Conservation (phyloP, 108 stramenopile genomes). For the Stephanodiscus triporus region DNA sequence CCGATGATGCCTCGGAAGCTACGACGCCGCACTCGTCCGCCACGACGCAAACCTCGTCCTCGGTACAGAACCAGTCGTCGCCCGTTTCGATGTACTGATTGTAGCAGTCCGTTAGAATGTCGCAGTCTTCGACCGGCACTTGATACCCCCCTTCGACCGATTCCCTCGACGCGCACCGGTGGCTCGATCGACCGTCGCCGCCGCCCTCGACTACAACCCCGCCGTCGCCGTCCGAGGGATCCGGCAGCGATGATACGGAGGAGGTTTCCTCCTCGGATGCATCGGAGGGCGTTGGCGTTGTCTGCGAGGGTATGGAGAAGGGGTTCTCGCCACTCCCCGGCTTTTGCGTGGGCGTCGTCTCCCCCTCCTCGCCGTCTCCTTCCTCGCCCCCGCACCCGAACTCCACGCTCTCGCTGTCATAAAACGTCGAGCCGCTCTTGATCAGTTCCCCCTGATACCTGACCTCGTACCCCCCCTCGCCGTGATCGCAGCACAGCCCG, state of each 20-base stretch:
- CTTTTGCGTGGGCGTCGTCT: no score
- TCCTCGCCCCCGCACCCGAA: conserved; percentile 18
- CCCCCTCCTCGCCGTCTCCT: background rate
- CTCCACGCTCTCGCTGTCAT: conserved; percentile 28
- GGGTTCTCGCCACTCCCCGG: no score
- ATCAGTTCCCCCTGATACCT: conserved; percentile 24
- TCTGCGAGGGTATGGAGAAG: no score
- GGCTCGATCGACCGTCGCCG: background rate
- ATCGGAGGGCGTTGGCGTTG: no score
- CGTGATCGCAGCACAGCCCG: conserved; percentile 52
- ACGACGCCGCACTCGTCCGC: conserved; percentile 1
- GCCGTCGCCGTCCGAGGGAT: no score
- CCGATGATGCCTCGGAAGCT: no score
- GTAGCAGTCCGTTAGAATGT: conserved; percentile 24
- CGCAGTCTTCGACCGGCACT: conserved; percentile 13
- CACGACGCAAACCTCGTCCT: conserved; percentile 21
- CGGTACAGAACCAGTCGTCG: conserved; percentile 39
- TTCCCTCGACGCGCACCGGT: conserved; percentile 15
- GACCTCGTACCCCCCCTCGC: conserved; percentile 37
- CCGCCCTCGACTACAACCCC: background rate
- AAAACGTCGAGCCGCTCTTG: conserved; percentile 34
- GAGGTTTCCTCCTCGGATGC: no score
- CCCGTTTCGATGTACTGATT: conserved; percentile 23
- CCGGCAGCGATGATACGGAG: no score
- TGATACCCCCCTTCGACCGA: conserved; percentile 20